Base-by-base conservation (phyloP, 1,284 basidiomycete genomes). In the Lentinula novae-zelandiae region DNA sequence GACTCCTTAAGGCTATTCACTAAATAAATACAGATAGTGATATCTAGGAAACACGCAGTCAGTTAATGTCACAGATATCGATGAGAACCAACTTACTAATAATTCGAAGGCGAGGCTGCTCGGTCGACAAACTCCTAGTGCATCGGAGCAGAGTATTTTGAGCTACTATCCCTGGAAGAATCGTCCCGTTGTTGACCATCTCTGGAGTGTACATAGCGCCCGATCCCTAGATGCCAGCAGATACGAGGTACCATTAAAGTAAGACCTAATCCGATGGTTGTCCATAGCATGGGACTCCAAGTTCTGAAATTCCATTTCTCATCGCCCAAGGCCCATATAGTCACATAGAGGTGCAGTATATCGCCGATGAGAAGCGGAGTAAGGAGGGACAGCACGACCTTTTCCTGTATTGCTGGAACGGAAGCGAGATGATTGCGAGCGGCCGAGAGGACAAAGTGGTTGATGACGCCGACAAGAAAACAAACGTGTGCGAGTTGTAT, bases 401-500 rank as follows among this genome's bases (percentile, higher is more conserved):
- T 86, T 70, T 89, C 89, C 71, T 89, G 86, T n/a, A 90, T 69
- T 1, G 81, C 81, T 13, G 82, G 85, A 51, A 84, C 78, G 2
- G 73, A 72, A 38, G 76, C 76, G 53, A 92, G 77, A 69, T 90
- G 80, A 57, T 72, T 81, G 56, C 86, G 82, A 27, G 78, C 78
- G 4, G 86, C 78, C 13, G 79, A 77, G 52, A 91, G 80, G 42
- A 90, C 72, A 71, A 85, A 89, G 61, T 83, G 68, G 69, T 91
- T 92, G 62, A 91, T 70, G 62, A 88, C 68, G 27, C 89, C 89
- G 61, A 91, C 70, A 34, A 92, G 82, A 48, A 82, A 86, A 66
- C 89, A 90, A 59, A 88, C 87, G 66, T 91, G 86, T 0, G 85
- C 88, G 59, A 91, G 84, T 69, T 91, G 89, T 42, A 87, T 70